phyloP scores from a whole-genome alignment of 2,329 filamentous ascomycete species.

The Colletotrichum magnum region DNA sequence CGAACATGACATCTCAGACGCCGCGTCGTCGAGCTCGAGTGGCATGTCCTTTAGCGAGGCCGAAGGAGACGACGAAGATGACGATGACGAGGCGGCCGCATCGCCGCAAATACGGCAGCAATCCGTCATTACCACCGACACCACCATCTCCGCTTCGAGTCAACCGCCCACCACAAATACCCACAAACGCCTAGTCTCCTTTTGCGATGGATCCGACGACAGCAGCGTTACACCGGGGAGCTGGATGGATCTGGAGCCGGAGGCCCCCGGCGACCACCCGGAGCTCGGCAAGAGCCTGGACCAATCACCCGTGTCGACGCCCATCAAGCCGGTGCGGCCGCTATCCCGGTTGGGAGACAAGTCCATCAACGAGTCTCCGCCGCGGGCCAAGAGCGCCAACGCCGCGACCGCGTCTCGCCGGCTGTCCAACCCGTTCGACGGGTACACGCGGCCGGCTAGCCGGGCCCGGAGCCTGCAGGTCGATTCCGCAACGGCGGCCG shows the following conservation, averaged over 20 bases:
- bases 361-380: conserved; percentile 38
- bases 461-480: conserved; percentile 40
- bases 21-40: conserved; percentile 48
- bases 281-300: conserved; percentile 36
- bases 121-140: conserved; percentile 57
- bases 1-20: conserved; percentile 42
- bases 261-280: conserved; percentile 31
- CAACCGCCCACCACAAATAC: conserved; percentile 42
- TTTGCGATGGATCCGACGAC: conserved; percentile 30
- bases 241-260: conserved; percentile 44
- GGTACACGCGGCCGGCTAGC: conserved; percentile 34
- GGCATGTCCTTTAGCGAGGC: conserved; percentile 55
- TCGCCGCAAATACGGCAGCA: conserved; percentile 45
- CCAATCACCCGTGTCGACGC: conserved; percentile 33
- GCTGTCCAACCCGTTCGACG: conserved; percentile 37
- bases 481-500: conserved; percentile 3
- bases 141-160: conserved; percentile 55
- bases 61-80: conserved; percentile 46
- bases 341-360: conserved; percentile 34
- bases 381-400: conserved; percentile 34
- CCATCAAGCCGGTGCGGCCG: conserved; percentile 38
- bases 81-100: conserved; percentile 32
- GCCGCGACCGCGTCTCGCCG: conserved; percentile 30
- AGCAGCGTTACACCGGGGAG: conserved; percentile 16
- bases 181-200: conserved; percentile 38